Evolutionary conservation across 805 yeast species (phyloP).

Genomic region (Wickerhamomyces tratensis): DNA sequence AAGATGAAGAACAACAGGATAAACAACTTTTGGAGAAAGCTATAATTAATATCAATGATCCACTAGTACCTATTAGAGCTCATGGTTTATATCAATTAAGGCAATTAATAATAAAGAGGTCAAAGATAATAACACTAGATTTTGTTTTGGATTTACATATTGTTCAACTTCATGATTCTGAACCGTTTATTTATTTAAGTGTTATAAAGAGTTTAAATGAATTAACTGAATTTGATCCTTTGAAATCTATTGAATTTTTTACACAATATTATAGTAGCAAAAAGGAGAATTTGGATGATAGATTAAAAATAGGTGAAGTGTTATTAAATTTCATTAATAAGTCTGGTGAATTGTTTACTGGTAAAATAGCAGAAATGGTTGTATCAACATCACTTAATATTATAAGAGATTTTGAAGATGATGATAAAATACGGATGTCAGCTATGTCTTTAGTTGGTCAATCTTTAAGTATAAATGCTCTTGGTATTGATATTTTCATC

Average conservation of each 20-base stretch:
- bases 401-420: slow-evolving; percentile 30
- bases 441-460: slow-evolving; percentile 79
- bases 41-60: slow-evolving; percentile 59
- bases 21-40: slow-evolving; percentile 44
- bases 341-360: slow-evolving; percentile 38
- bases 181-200: slow-evolving; percentile 81
- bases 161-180: slow-evolving; percentile 60
- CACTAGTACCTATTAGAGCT: slow-evolving; percentile 76
- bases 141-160: slow-evolving; percentile 55
- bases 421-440: slow-evolving; percentile 68
- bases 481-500: slow-evolving; percentile 38
- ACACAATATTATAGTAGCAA: slow-evolving; percentile 27
- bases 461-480: slow-evolving; percentile 49
- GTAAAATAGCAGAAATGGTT: slow-evolving; percentile 31
- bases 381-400: slow-evolving; percentile 32
- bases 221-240: slow-evolving; percentile 37
- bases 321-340: slow-evolving; percentile 46
- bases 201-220: slow-evolving; percentile 70
- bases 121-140: slow-evolving; percentile 40
- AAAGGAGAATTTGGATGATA: slow-evolving; percentile 42
- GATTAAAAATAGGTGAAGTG: slow-evolving; percentile 80
- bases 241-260: slow-evolving; percentile 26
- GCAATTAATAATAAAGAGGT: slow-evolving; percentile 37
- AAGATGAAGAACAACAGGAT: slow-evolving; percentile 18
- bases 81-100: slow-evolving; percentile 68